Evolutionary conservation across 2,329 filamentous ascomycete species (phyloP), one percentile per base, ranked within the genome.

Genomic region (Thelonectria blattea): DNA sequence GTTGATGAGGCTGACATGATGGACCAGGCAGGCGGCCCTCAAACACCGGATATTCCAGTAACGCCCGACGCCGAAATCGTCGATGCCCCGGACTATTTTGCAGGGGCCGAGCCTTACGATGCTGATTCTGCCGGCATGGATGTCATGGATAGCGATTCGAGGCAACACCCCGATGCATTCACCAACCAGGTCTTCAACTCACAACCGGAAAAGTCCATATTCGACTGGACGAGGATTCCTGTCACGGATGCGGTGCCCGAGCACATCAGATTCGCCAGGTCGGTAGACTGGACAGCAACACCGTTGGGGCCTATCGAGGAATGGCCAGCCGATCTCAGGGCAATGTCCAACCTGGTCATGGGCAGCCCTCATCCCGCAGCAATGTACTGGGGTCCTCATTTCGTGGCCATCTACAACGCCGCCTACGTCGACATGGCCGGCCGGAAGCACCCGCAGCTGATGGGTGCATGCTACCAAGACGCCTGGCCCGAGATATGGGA

Each of bases 311-410:
- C 91, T 0, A 92, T 95, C 18, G 88, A 91, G 63, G 78, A 81
- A 49, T 96, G 91, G 91, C 79, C 84, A 1, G 78, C 85, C 30
- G 90, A 93, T 67, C 77, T 95, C 50, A 84, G 92, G 55, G 85
- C 87, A 63, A 91, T 93, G 88, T 89, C 90, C 51, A 94, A 93
- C 73, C 76, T 94, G 45, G 87, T 96, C 67, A 93, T 95, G 90
- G 89, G 85, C 14, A 90, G 86, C 60, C 90, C 90, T 11, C 87
- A 92, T 70, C 89, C 90, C 1, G 86, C 88, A 5, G 88, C 89
- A 8, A 86, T 93, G 81, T 94, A 93, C 73, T 94, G 91, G 91
- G 91, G 91, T 0, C 80, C 82, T 2, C 87, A 93, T 12, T 80
- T 85, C 43, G 82, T 88, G 15, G 83, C 84, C 8, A 84, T 92